Evolutionary conservation across 768 basidiomycete genomes (phyloP), one percentile per base, ranked within the genome.

Genomic region (Naganishia antarctica): DNA sequence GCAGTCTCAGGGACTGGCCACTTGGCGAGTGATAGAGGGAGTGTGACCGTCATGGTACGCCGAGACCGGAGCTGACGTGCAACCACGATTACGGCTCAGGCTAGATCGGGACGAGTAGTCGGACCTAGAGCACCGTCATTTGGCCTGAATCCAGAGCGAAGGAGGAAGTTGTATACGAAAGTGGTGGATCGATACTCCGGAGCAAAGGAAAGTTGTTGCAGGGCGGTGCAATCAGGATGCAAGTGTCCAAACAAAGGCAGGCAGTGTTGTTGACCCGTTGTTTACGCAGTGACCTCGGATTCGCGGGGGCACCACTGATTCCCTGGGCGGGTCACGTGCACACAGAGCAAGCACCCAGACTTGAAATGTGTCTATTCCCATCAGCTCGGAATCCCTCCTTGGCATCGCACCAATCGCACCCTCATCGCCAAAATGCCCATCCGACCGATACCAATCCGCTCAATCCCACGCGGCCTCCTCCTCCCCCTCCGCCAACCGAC

Each of bases 401-500:
- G 6, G 6, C 15, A 18, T 18, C 7, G n/a, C 23, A 46, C 45
- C 47, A 25, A 7, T 7, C 21, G 21, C 47, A 49, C 18, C 6
- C 47, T 25, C 40, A 28, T 26, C 45, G 53, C 18, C n/a, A n/a
- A n/a, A 26, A 58, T 59, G 49, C 65, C 60, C 21, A 50, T 68
- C 37, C 60, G 63, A 43, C 60, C 67, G 15, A 37, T 68, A 12
- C 49, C 67, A n/a, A 25, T 61, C 40, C 28, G 50, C n/a, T 28
- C 47, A 1, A 40, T 67, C 44, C 66, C 66, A 13, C 25, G 57
- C 21, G 59, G 51, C 26, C 69, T 70, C 43, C 26, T 70, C 31
- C 66, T 65, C 34, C 62, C 64, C 1, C 63, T 71, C 8, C 60
- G 58, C 25, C 31, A 13, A 51, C 65, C 32, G 32, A 59, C 11